A percentile compares a stretch with the other conserved stretches of the same genome.
phyloP scores from a whole-genome alignment of 306 rosid species.

The Myrica gale region DNA sequence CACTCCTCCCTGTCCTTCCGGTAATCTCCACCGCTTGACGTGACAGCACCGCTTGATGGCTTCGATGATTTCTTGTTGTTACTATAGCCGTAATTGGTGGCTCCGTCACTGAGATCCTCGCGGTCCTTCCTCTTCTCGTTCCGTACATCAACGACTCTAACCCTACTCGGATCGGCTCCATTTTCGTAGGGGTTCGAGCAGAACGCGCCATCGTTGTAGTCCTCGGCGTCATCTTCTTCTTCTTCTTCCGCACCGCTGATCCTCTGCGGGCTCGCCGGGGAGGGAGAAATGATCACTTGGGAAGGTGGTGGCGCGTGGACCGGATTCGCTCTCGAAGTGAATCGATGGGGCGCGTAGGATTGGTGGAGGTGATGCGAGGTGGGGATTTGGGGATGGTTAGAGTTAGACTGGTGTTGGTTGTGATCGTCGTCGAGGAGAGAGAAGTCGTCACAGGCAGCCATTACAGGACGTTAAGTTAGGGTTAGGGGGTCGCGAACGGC shows the following conservation, averaged over 20 bases:
- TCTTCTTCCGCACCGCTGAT: conserved; percentile 36
- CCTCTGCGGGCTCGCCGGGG: conserved; percentile 33
- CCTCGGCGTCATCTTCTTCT: conserved; percentile 45
- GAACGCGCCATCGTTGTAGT: conserved; percentile 44
- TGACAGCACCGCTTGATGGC: conserved; percentile 15
- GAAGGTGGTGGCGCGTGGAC: conserved; percentile 38
- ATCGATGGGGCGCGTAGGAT: conserved; percentile 56
- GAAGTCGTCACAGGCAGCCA: conserved; percentile 96
- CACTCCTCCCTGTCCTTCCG: conserved; percentile 96
- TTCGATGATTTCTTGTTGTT: conserved; percentile 54
- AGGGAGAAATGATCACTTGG: not conserved
- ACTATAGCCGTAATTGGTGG: conserved; percentile 47
- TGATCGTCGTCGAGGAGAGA: conserved; percentile 76
- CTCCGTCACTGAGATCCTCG: conserved; percentile 64
- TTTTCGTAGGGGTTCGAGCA: conserved; percentile 52
- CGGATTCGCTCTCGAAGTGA: conserved; percentile 33
- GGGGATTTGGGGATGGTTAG: conserved; percentile 34
- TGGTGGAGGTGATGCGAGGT: conserved; percentile 51
- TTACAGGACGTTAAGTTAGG: conserved; percentile 67
- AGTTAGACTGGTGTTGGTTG: conserved; percentile 35
- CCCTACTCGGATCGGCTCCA: conserved; percentile 44
- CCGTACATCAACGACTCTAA: conserved; percentile 25
- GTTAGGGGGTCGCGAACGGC: conserved; percentile 50
- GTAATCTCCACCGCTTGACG: conserved; percentile 52
- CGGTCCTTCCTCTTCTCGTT: conserved; percentile 64